Base-by-base conservation (phyloP, 164 flowering plant genomes). In the Aristolochia fimbriata region DNA sequence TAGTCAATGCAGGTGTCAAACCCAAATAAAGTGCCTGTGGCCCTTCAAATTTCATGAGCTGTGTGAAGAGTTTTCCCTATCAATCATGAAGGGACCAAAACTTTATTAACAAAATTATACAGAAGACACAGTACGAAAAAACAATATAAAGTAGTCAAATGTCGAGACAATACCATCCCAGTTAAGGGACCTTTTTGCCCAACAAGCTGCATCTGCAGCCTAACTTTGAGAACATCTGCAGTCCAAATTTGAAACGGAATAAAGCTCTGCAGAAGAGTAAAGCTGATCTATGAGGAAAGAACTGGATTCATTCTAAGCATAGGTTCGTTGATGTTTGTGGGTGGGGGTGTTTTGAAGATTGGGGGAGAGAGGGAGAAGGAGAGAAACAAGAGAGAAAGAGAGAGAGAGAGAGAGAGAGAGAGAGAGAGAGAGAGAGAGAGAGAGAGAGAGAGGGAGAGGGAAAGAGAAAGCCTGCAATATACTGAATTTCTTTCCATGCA, bases 221-320 rank as follows among this genome's bases (percentile, higher is more conserved):
- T 80, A 51, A 93, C 98, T 78, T 89, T 93, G 61, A 89, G 80
- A 60, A 93, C 98, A 87, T 93, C 98, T 93, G 86, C 82, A 77
- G 54, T 53, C 23, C 70, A 68, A 64, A 33, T 13, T 48, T 43
- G 63, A 37, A 51, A 68, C 17, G 24, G 54, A 62, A 57, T 52
- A 61, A 59, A 31, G 22, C 45, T 46, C 45, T 9, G 22, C 50
- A 53, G 45, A 47, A 46, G 15, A 52, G 19, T 48, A 33, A 60
- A 15, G 17, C 19, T 16, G 23, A 15, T 30, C 20, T 8, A 16
- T 2, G 13, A 37, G 59, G 52, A 50, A 57, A 19, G 57, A 20
- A 49, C 15, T 1, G 6, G 27, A 62, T 31, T 21, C 52, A 8
- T 47, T 17, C 23, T 4, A 21, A 37, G 19, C 17, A 25, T 17